Conservation (phyloP, 2,329 filamentous ascomycete species). For the Penicillium sp. region DNA sequence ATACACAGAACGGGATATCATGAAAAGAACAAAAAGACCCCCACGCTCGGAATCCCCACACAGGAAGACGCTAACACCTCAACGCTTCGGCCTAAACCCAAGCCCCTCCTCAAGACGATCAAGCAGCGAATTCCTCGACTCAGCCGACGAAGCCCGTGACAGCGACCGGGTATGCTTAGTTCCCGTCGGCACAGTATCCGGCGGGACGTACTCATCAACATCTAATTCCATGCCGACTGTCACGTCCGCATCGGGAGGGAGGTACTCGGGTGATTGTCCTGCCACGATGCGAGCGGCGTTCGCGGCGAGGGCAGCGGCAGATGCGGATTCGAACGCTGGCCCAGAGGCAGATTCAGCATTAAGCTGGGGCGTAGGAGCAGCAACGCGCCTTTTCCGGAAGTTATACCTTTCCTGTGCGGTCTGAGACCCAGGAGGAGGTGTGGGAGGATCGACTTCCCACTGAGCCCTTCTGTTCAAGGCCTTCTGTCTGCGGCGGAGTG, state of each 20-base stretch:
- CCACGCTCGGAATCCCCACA: neutral
- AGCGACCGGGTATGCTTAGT: neutral
- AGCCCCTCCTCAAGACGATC: slow-evolving; percentile 19
- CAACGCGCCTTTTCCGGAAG: neutral
- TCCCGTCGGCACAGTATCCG: neutral
- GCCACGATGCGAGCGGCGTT: neutral
- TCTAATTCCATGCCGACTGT: neutral
- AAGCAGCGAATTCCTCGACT: slow-evolving; percentile 13
- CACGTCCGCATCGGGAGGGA: neutral
- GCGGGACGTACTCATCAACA: neutral
- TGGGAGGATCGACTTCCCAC: neutral
- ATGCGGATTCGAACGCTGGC: neutral
- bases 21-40: neutral
- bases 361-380: neutral
- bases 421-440: neutral
- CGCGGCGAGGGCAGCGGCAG: neutral
- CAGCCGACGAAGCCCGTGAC: slow-evolving; percentile 9
- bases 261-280: neutral
- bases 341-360: neutral
- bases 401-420: neutral
- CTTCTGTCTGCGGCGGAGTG: neutral
- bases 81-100: slow-evolving; percentile 15
- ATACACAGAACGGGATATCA: neutral
- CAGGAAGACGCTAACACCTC: neutral
- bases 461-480: neutral